Percentiles rank a stretch among this genome's conserved stretches.
These are phyloP conservation scores for Bipolaris gigantea DNA, from an alignment of 2,329 filamentous ascomycete genomes.

Conservation along the genomic window DNA sequence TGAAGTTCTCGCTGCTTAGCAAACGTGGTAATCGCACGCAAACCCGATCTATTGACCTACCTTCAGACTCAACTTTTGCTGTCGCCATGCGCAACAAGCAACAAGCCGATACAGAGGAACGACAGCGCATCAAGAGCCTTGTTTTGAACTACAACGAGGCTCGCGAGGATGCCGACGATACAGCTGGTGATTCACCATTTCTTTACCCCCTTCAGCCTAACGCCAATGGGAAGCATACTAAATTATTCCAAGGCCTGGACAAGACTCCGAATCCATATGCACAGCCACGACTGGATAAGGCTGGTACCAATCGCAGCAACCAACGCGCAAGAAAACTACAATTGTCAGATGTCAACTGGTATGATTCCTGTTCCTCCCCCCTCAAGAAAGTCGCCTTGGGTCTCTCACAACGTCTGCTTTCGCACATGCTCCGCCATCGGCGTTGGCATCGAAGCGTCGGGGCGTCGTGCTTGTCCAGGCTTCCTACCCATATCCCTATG, in stretches of 20 bases:
- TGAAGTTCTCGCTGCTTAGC: constrained; percentile 95
- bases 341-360: constrained; percentile 98
- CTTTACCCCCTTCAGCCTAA: constrained; percentile 49
- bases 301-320: constrained; percentile 66
- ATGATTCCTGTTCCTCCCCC: constrained; percentile 48
- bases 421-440: constrained; percentile 2
- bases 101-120: constrained; percentile 91
- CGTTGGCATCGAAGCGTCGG: constrained; percentile 16
- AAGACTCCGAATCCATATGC: constrained; percentile 49
- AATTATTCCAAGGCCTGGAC: constrained; percentile 44
- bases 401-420: constrained; percentile 9
- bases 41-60: constrained; percentile 87
- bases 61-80: constrained; percentile 89
- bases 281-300: constrained; percentile 57
- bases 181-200: constrained; percentile 63
- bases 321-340: constrained; percentile 89
- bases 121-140: constrained; percentile 96
- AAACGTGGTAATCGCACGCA: constrained; percentile 96
- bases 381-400: constrained; percentile 16
- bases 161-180: constrained; percentile 72
- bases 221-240: constrained; percentile 53
- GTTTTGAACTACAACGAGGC: constrained; percentile 91
- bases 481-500: constrained; percentile 8
- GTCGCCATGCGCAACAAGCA: constrained; percentile 96
- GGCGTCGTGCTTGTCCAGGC: constrained; percentile 7